Evolutionary conservation across 2,329 filamentous ascomycete genomes (phyloP).

Genomic region (Paecilomyces sp.): DNA sequence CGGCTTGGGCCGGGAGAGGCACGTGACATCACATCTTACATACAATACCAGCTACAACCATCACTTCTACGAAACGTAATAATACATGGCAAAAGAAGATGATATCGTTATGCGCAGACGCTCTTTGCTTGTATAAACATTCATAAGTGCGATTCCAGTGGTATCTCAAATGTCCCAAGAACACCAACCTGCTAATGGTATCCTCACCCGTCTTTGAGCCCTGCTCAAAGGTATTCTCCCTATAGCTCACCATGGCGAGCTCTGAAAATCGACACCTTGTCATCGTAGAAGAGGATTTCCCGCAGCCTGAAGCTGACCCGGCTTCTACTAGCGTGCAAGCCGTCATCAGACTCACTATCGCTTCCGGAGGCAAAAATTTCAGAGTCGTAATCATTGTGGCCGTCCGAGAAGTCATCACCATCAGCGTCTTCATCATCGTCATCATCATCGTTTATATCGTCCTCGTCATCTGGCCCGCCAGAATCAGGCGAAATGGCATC

Average conservation of each 20-base stretch:
- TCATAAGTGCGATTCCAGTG: neutral
- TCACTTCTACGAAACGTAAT: neutral
- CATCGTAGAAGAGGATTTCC: constrained; percentile 79
- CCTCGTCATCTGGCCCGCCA: constrained; percentile 42
- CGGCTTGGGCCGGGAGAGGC: neutral
- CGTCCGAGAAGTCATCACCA: constrained; percentile 38
- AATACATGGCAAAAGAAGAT: neutral
- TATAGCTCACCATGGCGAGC: constrained; percentile 55
- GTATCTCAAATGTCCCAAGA: neutral
- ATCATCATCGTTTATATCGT: constrained; percentile 38
- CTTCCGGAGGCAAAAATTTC: constrained; percentile 38
- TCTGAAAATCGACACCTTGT: constrained; percentile 74
- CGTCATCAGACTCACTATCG: constrained; percentile 41
- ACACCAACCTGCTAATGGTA: neutral
- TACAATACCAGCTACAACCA: neutral
- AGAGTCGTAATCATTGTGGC: constrained; percentile 32
- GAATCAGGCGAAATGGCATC: constrained; percentile 25
- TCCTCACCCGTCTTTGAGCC: neutral
- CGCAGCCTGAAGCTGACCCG: constrained; percentile 53
- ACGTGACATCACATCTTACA: neutral
- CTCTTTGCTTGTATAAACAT: neutral
- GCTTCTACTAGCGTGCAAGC: constrained; percentile 25
- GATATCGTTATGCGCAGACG: neutral
- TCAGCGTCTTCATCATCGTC: constrained; percentile 44
- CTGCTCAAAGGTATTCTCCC: constrained; percentile 3